Conservation (phyloP, 768 basidiomycete genomes). For the Tephrocybe sp. region DNA sequence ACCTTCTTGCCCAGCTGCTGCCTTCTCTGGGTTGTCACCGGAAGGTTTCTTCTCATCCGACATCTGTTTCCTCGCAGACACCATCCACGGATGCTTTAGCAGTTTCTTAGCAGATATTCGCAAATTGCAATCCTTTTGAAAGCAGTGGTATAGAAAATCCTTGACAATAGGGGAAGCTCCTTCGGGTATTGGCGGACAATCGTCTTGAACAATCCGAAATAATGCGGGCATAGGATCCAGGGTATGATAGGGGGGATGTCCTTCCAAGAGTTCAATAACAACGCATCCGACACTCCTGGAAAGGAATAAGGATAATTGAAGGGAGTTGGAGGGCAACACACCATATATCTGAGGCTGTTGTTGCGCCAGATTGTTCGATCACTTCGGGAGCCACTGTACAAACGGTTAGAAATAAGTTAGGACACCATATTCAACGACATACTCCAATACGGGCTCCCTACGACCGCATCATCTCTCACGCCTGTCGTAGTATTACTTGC, state of each 20-base stretch:
- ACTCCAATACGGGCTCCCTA: slow-evolving; percentile 99
- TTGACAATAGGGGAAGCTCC: slow-evolving; percentile 93
- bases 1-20: slow-evolving; percentile 32
- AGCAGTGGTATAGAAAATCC: slow-evolving; percentile 95
- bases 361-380: slow-evolving; percentile 96
- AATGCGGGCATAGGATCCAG: slow-evolving; percentile 98
- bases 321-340: slow-evolving; percentile 12
- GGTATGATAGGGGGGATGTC: slow-evolving; percentile 93
- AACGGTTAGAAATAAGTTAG: not conserved
- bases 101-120: slow-evolving; percentile 93
- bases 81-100: slow-evolving; percentile 94
- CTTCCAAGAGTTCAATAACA: slow-evolving; percentile 91
- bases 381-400: slow-evolving; percentile 95
- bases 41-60: slow-evolving; percentile 32
- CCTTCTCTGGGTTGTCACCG: slow-evolving; percentile 32
- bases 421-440: slow-evolving; percentile 26
- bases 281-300: slow-evolving; percentile 87
- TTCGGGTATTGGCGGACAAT: slow-evolving; percentile 94
- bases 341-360: slow-evolving; percentile 96
- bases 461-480: slow-evolving; percentile 85
- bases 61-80: slow-evolving; percentile 76
- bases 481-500: slow-evolving; percentile 75
- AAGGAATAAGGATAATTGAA: not conserved
- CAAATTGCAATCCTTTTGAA: slow-evolving; percentile 96
- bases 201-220: slow-evolving; percentile 98